Evolutionary conservation across 2,329 filamentous ascomycete genomes (phyloP).

Genomic region (Neocucurbitaria cava): DNA sequence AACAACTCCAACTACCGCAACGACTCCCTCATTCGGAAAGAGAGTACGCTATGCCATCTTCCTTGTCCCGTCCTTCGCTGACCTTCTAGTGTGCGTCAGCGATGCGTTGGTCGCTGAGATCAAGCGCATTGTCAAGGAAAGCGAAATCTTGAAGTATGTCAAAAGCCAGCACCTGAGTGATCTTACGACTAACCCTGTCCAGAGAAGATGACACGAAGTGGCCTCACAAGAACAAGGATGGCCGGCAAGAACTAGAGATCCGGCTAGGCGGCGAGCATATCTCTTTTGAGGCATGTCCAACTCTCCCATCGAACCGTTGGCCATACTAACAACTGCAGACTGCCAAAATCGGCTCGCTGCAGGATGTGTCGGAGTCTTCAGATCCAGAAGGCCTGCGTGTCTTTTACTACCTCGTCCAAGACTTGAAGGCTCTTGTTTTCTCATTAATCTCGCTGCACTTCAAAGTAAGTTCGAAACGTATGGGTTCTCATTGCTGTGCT

Average conservation of each 20-base stretch:
- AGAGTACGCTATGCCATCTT: slow-evolving; percentile 70
- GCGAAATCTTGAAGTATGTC: slow-evolving; percentile 92
- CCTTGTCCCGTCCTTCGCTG: background rate
- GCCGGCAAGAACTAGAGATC: slow-evolving; percentile 95
- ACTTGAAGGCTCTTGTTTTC: slow-evolving; percentile 95
- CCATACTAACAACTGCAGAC: slow-evolving; percentile 66
- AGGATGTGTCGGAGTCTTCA: slow-evolving; percentile 94
- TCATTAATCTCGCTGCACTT: slow-evolving; percentile 96
- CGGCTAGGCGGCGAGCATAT: slow-evolving; percentile 94
- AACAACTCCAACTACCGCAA: slow-evolving; percentile 99
- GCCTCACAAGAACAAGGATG: slow-evolving; percentile 99
- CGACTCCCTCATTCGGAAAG: slow-evolving; percentile 98
- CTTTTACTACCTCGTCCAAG: slow-evolving; percentile 98
- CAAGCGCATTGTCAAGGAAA: slow-evolving; percentile 95
- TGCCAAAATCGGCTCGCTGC: slow-evolving; percentile 95
- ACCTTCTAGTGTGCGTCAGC: slow-evolving; percentile 85
- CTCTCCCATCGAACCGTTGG: background rate
- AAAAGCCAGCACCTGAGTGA: background rate
- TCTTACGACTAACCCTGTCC: slow-evolving; percentile 30
- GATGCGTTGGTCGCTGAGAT: slow-evolving; percentile 90
- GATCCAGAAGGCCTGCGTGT: slow-evolving; percentile 96
- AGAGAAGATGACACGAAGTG: slow-evolving; percentile 98
- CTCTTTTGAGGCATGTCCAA: slow-evolving; percentile 81
- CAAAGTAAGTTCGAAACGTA: slow-evolving; percentile 65
- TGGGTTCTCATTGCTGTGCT: background rate